Evolutionary conservation across 2,329 filamentous ascomycete genomes (phyloP), one percentile per base, ranked within the genome.

Genomic region (Grosmannia huntii): DNA sequence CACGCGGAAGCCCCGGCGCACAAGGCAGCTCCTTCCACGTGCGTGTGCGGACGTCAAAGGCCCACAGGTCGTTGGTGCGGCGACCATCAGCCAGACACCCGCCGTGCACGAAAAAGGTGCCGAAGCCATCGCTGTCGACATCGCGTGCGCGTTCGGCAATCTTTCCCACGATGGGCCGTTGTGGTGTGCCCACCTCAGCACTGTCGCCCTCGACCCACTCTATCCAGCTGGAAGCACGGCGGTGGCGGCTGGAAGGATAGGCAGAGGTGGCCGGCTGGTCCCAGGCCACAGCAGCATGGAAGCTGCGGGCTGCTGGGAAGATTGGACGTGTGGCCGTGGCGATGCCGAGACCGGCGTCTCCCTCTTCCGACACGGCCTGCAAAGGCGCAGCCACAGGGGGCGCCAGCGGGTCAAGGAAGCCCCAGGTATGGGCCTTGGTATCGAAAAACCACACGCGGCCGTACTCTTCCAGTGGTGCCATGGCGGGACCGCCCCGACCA

Each of bases 391-490:
- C 77, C 38, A 58, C 57, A 69, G 62, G 74, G 68, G 64, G 73
- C 60, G 64, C 76, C 60, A 61, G 74, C 56, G 89, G 86, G 60
- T 81, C 74, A 21, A 91, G 72, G 60, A 75, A 76, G 5, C 77
- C 74, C 90, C 90, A 95, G 14, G 71, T 72, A 57, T 78, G 72
- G n/a, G 74, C 73, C 60, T 77, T 73, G 1, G 86, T 84, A 67
- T 90, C 81, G 65, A 88, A 91, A 33, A 83, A 75, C 89, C 89
- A 95, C 56, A 95, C 76, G 3, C 82, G 76, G 19, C 90, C 90
- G 12, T 75, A 69, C 66, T 95, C 90, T 56, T 91, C 82, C 12
- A 95, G 75, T 0, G 88, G 83, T 1, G 44, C n/a, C 80, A 88
- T 85, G 31, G 82, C 82, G 3, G 76, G 71, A 0, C 86, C 86